These are phyloP conservation scores for Parathielavia hyrcaniae DNA, from an alignment of 495 filamentous ascomycete species.

Conservation along the genomic window DNA sequence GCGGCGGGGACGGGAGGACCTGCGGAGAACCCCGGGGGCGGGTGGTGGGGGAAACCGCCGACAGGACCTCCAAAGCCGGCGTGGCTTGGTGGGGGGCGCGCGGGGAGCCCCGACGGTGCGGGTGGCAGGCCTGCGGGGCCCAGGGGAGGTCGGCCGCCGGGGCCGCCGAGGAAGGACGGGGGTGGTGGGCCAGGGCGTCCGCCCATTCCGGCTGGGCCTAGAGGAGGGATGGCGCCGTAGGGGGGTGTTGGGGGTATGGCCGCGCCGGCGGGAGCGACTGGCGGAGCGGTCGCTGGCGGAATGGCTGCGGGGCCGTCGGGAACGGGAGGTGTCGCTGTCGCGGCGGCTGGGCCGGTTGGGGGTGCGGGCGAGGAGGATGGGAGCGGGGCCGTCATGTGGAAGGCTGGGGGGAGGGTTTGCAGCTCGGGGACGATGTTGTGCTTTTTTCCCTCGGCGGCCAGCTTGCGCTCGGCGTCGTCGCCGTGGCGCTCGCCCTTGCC, in stretches of 20 bases:
- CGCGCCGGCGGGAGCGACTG: constrained; percentile 27
- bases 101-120: constrained; percentile 71
- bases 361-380: constrained; percentile 20
- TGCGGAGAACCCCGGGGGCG: constrained; percentile 18
- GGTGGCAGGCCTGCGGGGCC: constrained; percentile 40
- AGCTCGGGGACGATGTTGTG: constrained; percentile 78
- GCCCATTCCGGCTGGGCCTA: constrained; percentile 34
- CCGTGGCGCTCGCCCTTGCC: constrained; percentile 96
- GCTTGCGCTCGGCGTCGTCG: constrained; percentile 85
- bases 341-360: constrained; percentile 29
- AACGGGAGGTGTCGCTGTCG: constrained; percentile 15
- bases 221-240: constrained; percentile 38
- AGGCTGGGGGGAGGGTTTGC: constrained; percentile 53
- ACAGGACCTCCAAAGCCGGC: constrained; percentile 72
- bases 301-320: constrained; percentile 12
- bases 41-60: constrained; percentile 45
- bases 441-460: constrained; percentile 87
- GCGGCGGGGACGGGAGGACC: constrained; percentile 21
- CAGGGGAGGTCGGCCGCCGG: constrained; percentile 19
- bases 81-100: constrained; percentile 71
- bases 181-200: constrained; percentile 26
- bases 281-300: constrained; percentile 26
- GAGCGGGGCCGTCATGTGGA: constrained; percentile 38
- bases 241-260: constrained; percentile 27
- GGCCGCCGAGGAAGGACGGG: constrained; percentile 23